Percentiles rank a stretch among this genome's conserved stretches.
Evolutionary conservation across 176 grass and related monocot species (phyloP).

Genomic region (Urochloa ruziziensis): DNA sequence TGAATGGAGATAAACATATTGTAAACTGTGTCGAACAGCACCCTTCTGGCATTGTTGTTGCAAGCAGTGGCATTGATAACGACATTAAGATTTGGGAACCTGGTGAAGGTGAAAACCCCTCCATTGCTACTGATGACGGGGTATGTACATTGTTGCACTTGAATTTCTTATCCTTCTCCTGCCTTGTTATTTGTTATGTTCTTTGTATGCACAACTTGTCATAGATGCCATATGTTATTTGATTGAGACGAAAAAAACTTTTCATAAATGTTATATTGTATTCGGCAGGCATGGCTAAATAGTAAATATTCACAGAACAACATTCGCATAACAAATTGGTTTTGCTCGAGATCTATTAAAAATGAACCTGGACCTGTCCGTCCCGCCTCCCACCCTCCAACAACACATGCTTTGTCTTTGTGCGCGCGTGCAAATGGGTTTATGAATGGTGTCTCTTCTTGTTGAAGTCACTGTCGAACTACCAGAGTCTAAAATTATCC

Average conservation of each 20-base stretch:
- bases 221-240: neutral
- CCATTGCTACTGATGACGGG: constrained; percentile 24
- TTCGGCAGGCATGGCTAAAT: neutral
- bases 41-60: constrained; percentile 56
- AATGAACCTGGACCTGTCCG: neutral
- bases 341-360: neutral
- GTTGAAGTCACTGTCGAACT: neutral
- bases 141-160: constrained; percentile 30
- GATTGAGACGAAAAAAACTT: neutral
- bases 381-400: too few relatives aligned
- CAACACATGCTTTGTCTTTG: too few relatives aligned
- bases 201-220: neutral
- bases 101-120: constrained; percentile 26
- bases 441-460: neutral
- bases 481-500: neutral
- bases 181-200: neutral
- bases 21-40: constrained; percentile 84
- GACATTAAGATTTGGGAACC: constrained; percentile 78
- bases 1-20: constrained; percentile 60
- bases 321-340: neutral
- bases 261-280: neutral
- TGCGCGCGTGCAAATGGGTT: too few relatives aligned
- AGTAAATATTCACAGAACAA: neutral
- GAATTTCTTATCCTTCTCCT: neutral
- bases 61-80: constrained; percentile 60